Conservation (phyloP, 2,329 filamentous ascomycete species). For the Fusarium paranaense region DNA sequence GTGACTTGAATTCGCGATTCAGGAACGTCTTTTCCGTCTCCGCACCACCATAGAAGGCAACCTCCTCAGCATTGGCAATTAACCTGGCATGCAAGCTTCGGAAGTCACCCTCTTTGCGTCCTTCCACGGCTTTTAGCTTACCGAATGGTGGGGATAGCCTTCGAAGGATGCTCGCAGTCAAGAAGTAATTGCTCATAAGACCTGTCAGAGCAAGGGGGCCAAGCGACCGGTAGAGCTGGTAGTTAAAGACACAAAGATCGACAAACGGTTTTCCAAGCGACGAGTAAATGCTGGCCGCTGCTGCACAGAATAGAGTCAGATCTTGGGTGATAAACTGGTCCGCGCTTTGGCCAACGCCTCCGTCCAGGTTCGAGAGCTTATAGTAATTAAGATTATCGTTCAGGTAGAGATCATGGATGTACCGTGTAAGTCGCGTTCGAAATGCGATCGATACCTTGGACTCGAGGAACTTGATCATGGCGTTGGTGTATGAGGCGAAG, state of each 20-base stretch:
- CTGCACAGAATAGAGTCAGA: slow-evolving; percentile 92
- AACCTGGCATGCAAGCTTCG: slow-evolving; percentile 89
- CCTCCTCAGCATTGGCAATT: slow-evolving; percentile 96
- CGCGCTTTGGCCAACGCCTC: slow-evolving; percentile 89
- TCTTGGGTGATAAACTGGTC: slow-evolving; percentile 99
- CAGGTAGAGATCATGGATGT: slow-evolving; percentile 96
- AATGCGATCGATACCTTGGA: slow-evolving; percentile 99
- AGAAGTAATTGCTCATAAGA: slow-evolving; percentile 90
- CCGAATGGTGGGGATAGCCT: slow-evolving; percentile 94
- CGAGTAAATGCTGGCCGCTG: slow-evolving; percentile 92
- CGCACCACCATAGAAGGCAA: slow-evolving; percentile 96
- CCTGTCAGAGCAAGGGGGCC: slow-evolving; percentile 89
- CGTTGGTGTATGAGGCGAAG: slow-evolving; percentile 96
- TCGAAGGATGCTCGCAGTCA: slow-evolving; percentile 90
- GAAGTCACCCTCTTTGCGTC: slow-evolving; percentile 95
- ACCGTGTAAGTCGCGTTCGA: slow-evolving; percentile 91
- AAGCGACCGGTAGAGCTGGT: slow-evolving; percentile 91
- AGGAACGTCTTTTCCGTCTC: slow-evolving; percentile 95
- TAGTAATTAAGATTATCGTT: slow-evolving; percentile 97
- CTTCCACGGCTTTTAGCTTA: slow-evolving; percentile 96
- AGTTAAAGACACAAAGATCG: slow-evolving; percentile 98
- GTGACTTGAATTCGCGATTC: slow-evolving; percentile 89
- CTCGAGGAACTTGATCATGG: slow-evolving; percentile 98
- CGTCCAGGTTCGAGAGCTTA: slow-evolving; percentile 92
- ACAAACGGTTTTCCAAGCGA: slow-evolving; percentile 97